phyloP scores from a whole-genome alignment of 345 rosid genomes.

The Draba incana region DNA sequence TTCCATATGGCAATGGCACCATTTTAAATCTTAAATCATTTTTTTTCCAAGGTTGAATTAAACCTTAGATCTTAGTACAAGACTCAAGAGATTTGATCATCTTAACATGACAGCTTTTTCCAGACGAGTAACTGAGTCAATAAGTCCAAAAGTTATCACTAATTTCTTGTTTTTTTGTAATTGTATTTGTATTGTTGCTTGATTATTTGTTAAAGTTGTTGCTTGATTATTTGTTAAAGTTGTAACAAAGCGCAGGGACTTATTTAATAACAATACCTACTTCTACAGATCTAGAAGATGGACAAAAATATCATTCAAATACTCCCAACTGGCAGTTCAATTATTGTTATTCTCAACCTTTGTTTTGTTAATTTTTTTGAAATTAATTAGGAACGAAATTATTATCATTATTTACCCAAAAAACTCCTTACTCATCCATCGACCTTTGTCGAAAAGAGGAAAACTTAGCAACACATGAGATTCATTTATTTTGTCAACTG shows the following conservation, averaged over 20 bases:
- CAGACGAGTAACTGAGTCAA: background rate
- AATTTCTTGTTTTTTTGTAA: background rate
- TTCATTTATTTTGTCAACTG: no score
- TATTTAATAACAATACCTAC: conserved; percentile 2
- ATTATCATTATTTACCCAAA: background rate
- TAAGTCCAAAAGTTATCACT: conserved; percentile 7
- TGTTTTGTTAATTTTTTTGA: conserved; percentile 1
- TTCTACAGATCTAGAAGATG: conserved; percentile 22
- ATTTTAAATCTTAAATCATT: background rate
- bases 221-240: background rate
- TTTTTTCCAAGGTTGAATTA: background rate
- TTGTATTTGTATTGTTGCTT: conserved; percentile 1
- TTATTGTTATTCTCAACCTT: background rate
- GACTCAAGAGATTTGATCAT: background rate
- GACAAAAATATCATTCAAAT: background rate
- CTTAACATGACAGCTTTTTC: conserved; percentile 2
- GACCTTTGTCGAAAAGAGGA: no score
- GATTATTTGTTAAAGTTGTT: conserved; percentile 1
- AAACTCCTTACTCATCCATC: no score
- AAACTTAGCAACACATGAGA: no score
- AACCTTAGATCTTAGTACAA: conserved; percentile 1
- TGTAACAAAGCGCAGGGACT: conserved; percentile 4
- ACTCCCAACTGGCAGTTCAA: background rate
- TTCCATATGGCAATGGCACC: background rate
- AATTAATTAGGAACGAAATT: background rate